These are phyloP conservation scores for Dendrobium nobile DNA, from an alignment of 106 monocot species.

Conservation along the genomic window DNA sequence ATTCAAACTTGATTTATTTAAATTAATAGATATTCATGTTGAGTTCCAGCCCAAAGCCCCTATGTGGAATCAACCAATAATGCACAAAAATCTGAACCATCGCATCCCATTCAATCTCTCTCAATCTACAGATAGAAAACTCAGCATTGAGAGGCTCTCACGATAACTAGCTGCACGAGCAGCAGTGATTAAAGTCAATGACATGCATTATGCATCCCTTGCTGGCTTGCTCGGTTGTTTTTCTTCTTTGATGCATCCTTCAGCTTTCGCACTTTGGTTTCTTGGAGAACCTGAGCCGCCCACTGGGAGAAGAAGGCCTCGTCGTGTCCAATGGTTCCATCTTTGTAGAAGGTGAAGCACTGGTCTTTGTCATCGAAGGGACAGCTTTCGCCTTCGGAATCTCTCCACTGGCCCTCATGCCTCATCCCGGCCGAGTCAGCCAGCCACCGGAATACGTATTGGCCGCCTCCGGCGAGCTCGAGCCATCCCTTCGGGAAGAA, in stretches of 20 bases:
- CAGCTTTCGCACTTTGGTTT: constrained; percentile 32
- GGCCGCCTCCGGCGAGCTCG: constrained; percentile 42
- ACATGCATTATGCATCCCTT: too few relatives aligned
- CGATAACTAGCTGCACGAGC: background rate
- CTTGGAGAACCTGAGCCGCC: constrained; percentile 35
- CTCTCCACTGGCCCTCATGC: constrained; percentile 52
- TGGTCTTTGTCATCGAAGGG: constrained; percentile 5
- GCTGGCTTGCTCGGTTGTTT: too few relatives aligned
- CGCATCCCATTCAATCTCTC: too few relatives aligned
- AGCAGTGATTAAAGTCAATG: too few relatives aligned
- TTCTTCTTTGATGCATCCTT: background rate
- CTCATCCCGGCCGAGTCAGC: constrained; percentile 31
- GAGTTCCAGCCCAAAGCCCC: too few relatives aligned
- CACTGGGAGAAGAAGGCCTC: constrained; percentile 40
- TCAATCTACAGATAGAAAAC: too few relatives aligned
- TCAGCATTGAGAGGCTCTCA: too few relatives aligned
- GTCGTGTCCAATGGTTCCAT: constrained; percentile 48
- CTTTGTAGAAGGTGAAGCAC: constrained; percentile 53
- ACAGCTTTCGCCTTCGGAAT: constrained; percentile 30
- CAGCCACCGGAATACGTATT: constrained; percentile 52
- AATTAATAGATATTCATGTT: too few relatives aligned
- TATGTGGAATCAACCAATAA: too few relatives aligned
- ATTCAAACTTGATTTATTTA: too few relatives aligned
- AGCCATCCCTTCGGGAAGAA: constrained; percentile 70
- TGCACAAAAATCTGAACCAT: too few relatives aligned